Conservation (phyloP, 257 asterid species). For the Forsythia suspensa region DNA sequence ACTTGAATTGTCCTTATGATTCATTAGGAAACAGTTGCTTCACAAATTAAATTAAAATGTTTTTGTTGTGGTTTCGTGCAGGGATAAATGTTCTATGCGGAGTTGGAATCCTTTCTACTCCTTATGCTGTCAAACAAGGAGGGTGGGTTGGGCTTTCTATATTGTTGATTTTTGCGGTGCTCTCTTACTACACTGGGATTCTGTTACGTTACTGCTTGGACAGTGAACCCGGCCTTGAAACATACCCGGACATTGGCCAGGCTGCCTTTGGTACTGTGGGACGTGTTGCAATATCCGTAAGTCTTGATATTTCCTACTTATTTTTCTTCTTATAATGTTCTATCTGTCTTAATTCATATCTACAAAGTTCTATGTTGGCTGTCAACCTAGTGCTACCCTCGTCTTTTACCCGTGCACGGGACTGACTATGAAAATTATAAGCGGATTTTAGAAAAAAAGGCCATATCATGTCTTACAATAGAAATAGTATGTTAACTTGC, state of each 20-base stretch:
- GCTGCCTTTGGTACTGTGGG: constrained; percentile 91
- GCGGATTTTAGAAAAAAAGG: no score
- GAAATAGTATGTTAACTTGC: not conserved
- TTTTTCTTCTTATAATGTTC: not conserved
- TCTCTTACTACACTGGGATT: constrained; percentile 90
- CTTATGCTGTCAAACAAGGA: constrained; percentile 91
- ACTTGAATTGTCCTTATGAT: not conserved
- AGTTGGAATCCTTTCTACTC: constrained; percentile 96
- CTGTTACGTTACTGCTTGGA: constrained; percentile 83
- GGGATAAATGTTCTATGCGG: constrained; percentile 95
- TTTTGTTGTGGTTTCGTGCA: constrained; percentile 23
- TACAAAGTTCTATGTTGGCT: not conserved
- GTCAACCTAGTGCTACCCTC: not conserved
- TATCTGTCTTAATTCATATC: not conserved
- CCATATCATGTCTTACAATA: no score
- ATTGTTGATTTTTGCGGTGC: constrained; percentile 56
- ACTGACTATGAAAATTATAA: not conserved
- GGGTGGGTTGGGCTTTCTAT: constrained; percentile 94
- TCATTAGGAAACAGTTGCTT: not conserved
- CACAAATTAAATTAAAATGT: not conserved
- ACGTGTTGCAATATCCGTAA: constrained; percentile 80
- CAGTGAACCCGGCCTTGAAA: constrained; percentile 92
- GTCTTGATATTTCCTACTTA: constrained; percentile 25
- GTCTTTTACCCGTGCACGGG: not conserved
- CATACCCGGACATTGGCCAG: constrained; percentile 99